phyloP scores from a whole-genome alignment of 257 asterid species.

The Anisodus acutangulus region DNA sequence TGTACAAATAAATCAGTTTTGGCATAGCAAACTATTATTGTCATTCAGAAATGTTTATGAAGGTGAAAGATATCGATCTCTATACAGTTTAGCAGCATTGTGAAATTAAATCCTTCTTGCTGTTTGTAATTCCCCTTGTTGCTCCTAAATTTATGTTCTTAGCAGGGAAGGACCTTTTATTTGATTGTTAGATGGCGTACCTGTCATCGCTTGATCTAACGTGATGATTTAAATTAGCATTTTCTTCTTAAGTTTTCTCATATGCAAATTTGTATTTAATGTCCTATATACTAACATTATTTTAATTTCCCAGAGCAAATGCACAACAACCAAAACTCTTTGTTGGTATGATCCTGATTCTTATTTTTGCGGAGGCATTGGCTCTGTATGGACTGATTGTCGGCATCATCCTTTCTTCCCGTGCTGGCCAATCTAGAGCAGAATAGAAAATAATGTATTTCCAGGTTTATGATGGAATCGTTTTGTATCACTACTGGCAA shows the following conservation, averaged over 20 bases:
- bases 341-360: constrained; percentile 29
- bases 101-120: neutral
- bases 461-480: neutral
- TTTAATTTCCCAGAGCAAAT: constrained; percentile 13
- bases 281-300: neutral
- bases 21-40: neutral
- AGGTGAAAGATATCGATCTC: neutral
- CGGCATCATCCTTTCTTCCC: constrained; percentile 28
- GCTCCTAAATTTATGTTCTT: neutral
- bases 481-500: constrained; percentile 11
- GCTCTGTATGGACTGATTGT: constrained; percentile 28
- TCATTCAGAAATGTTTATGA: neutral
- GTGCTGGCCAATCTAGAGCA: constrained; percentile 29
- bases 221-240: neutral
- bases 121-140: neutral
- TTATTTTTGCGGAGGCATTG: constrained; percentile 23
- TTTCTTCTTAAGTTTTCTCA: neutral
- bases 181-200: no score
- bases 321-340: constrained; percentile 28
- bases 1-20: neutral
- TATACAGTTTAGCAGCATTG: neutral
- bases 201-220: no score
- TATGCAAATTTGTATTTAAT: neutral
- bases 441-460: neutral
- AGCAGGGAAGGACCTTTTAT: neutral